These are phyloP conservation scores for Recurvomyces mirabilis DNA, from an alignment of 495 filamentous ascomycete genomes.

Conservation along the genomic window DNA sequence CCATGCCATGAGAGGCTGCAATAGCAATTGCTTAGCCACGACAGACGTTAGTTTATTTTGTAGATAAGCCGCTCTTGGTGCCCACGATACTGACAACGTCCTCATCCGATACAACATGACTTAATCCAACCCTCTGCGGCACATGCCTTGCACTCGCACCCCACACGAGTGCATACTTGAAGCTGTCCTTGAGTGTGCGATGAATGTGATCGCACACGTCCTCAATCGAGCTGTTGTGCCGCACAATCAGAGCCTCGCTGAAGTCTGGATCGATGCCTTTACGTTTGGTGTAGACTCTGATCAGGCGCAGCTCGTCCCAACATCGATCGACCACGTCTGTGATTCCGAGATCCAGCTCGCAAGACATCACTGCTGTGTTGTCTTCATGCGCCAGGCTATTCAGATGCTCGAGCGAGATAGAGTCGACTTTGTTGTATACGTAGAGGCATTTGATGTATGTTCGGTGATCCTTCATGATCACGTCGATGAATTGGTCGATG, in stretches of 20 bases:
- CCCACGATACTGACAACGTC: constrained; percentile 91
- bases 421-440: constrained; percentile 99
- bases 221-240: constrained; percentile 77
- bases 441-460: constrained; percentile 96
- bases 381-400: constrained; percentile 86
- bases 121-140: constrained; percentile 83
- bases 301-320: constrained; percentile 87
- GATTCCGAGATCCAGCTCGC: constrained; percentile 94
- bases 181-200: constrained; percentile 89
- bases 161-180: constrained; percentile 98
- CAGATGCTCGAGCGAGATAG: constrained; percentile 83
- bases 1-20: too few species aligned
- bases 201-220: constrained; percentile 97
- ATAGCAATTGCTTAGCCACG: too few species aligned
- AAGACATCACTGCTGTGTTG: constrained; percentile 92
- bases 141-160: constrained; percentile 90
- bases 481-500: constrained; percentile 97
- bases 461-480: constrained; percentile 97
- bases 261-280: constrained; percentile 90
- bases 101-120: constrained; percentile 81
- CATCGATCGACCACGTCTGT: constrained; percentile 89
- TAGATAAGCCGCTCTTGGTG: constrained; percentile 18
- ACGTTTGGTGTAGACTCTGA: constrained; percentile 90
- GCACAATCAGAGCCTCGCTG: constrained; percentile 84
- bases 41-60: too few species aligned